Base-by-base conservation (phyloP, 2,329 filamentous ascomycete species). In the Alternaria triticina region DNA sequence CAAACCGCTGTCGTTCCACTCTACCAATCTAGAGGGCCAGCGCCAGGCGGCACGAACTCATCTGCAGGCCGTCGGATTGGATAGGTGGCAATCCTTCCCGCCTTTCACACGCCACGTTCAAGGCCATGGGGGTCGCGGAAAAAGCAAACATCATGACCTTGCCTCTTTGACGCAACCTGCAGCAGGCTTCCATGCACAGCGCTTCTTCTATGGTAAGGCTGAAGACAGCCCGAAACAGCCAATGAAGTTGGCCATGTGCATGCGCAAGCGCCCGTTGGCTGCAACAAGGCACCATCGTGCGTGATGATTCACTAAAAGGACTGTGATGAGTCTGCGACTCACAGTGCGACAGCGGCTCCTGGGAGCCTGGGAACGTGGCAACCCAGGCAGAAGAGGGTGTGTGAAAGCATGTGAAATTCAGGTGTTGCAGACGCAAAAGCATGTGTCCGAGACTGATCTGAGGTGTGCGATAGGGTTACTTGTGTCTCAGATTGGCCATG, bases 401-500 rank as follows among this genome's bases (percentile, higher is more conserved):
- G 50, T n/a, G 46, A 62, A 47, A 40, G 36, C 51, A 65, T 61
- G 62, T 59, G 46, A 56, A 33, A 47, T 52, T 58, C 36, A 40
- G 36, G 36, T 30, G 47, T 52, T 61, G 54, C 47, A 62, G 43
- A 57, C 28, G 46, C 54, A 60, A 65, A 63, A 61, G 63, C 49
- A 54, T 46, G 58, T 40, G 44, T 61, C 33, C 45, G 65, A 61
- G 57, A 55, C 65, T 45, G 45, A 57, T 57, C 59, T 69, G 70
- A 74, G 65, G 62, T 60, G 62, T 60, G 55, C 61, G 25, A 65
- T 67, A 56, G 46, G 57, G 30, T 61, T 57, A 30, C 27, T 49
- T 52, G 59, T 70, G 73, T 75, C 70, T 74, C 72, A 70, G 68
- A 69, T 70, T 40, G 36, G 60, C 70, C 73, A 73, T 74, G 72